These are phyloP conservation scores for Phlegmacium glaucopus DNA, from an alignment of 768 basidiomycete genomes.

Conservation along the genomic window DNA sequence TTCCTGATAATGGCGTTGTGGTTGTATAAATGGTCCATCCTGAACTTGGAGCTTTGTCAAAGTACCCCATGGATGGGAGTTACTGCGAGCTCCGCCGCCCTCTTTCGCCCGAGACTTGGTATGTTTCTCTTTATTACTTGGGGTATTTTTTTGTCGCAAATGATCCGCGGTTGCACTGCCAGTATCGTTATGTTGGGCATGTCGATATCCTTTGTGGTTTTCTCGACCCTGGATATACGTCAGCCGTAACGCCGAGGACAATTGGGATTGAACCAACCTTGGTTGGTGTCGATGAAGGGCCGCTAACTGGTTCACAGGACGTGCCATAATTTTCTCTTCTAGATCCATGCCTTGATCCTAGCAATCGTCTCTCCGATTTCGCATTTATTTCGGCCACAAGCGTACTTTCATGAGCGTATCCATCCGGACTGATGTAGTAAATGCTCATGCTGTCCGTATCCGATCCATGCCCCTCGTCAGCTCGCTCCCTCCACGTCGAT, in stretches of 20 bases:
- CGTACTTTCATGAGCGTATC: constrained; percentile 27
- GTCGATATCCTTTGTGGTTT: constrained; percentile 10
- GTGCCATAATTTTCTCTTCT: background rate
- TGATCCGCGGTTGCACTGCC: too few species aligned
- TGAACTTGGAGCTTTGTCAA: background rate
- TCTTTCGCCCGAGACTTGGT: too few species aligned
- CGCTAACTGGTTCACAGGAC: too few species aligned
- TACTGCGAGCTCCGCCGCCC: too few species aligned
- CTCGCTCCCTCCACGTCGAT: constrained; percentile 54
- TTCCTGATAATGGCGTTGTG: constrained; percentile 14
- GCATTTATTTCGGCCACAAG: constrained; percentile 10
- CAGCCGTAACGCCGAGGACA: too few species aligned
- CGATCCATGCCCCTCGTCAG: constrained; percentile 35
- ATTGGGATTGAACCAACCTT: too few species aligned
- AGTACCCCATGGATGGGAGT: too few species aligned
- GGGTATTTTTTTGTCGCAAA: too few species aligned
- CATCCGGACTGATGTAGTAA: constrained; percentile 39
- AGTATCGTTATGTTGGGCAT: background rate
- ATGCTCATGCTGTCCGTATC: constrained; percentile 40
- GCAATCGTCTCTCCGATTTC: constrained; percentile 1
- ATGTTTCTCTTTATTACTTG: too few species aligned
- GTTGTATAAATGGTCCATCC: background rate
- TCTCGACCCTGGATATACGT: background rate
- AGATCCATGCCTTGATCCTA: background rate
- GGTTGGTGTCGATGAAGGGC: too few species aligned